Base-by-base conservation (phyloP, 2,329 filamentous ascomycete species). In the Mycosphaerelloides madeirae region DNA sequence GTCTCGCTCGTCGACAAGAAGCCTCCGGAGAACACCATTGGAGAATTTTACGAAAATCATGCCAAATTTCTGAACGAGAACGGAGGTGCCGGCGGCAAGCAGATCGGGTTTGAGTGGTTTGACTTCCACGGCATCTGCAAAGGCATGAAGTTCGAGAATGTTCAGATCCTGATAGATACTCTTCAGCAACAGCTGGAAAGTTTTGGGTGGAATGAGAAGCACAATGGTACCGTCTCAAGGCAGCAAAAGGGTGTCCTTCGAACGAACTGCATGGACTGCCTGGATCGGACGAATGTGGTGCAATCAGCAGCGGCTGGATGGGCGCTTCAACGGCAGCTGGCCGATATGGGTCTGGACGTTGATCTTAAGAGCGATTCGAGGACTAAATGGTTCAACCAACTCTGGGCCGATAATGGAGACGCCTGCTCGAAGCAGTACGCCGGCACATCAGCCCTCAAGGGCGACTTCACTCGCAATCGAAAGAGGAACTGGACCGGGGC, bases 251-350 rank as follows among this genome's bases (percentile, higher is more conserved):
- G 90, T 1, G 79, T 95, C 6, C 65, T 97, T n/a, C 78, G 93
- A 44, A 96, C 89, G 1, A 98, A 98, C 61, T 98, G 93, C 66
- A 97, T 98, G 93, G 93, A 98, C 62, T 98, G 93, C 57, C 72
- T 98, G 8, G 93, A 98, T 64, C 81, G 93, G 16, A 98, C 93
- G 2, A 97, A 97, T 56, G 90, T 98, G 16, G 89, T 90, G 31
- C 91, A 97, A 66, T 95, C 87, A 60, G 93, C 89, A 0, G 90
- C 90, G 62, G 93, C 80, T 4, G 86, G 88, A 59, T 81, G 84
- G 60, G 85, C 87, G 53, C 74, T 98, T 2, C 88, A 96, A 54
- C 64, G 76, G 25, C 88, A 96, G 60, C 74, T 98, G 2, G 83
- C 79, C 45, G 74, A 79, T 15, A 81, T 94, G 50, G 86, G 85